Conservation (phyloP, 257 asterid species). For the Avicennia marina region DNA sequence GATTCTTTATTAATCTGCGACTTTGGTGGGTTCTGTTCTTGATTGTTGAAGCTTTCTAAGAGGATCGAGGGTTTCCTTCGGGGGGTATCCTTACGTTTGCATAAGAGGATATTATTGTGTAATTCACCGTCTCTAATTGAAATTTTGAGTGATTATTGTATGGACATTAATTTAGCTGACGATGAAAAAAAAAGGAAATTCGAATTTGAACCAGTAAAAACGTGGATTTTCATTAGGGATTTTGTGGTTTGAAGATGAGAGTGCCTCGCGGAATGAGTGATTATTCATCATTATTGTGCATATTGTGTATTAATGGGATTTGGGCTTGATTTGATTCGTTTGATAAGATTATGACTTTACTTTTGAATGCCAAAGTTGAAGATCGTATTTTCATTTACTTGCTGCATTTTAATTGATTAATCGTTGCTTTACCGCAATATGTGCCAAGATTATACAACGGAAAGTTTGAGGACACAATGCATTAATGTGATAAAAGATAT, state of each 20-base stretch:
- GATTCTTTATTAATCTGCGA: constrained; percentile 2
- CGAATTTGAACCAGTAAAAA: neutral
- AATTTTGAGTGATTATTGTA: neutral
- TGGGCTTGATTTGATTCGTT: neutral
- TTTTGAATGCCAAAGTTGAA: neutral
- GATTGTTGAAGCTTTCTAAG: constrained; percentile 9
- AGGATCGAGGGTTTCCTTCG: constrained; percentile 16
- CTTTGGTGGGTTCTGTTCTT: neutral
- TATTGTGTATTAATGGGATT: neutral
- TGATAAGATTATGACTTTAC: neutral
- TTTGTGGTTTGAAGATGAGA: neutral
- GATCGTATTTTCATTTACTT: neutral
- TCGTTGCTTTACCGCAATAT: neutral
- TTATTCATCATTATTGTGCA: neutral
- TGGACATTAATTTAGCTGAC: neutral
- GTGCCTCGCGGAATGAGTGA: neutral
- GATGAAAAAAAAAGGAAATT: neutral
- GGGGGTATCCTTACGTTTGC: neutral
- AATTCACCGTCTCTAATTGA: neutral
- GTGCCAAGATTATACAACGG: neutral
- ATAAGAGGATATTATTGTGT: neutral
- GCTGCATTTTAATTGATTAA: neutral
- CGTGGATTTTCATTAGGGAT: neutral
- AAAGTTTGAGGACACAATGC: neutral
- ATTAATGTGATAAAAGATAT: no score